Percentiles rank a stretch among this genome's conserved stretches.
phyloP scores from a whole-genome alignment of 1,139 yeast species.

The Yamadazyma dendronema region DNA sequence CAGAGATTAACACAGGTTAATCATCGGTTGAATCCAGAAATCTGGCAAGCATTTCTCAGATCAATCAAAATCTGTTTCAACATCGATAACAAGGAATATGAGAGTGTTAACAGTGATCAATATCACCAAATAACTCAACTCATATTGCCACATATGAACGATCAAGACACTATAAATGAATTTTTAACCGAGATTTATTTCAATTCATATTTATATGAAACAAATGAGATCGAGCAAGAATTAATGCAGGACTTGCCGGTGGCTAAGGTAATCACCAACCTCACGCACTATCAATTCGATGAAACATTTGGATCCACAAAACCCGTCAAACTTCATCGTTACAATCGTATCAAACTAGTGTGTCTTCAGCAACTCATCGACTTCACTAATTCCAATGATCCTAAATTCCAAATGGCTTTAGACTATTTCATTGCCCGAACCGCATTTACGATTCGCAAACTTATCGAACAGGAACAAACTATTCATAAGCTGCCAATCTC shows the following conservation, averaged over 20 bases:
- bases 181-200: constrained; percentile 37
- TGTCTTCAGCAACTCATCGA: constrained; percentile 35
- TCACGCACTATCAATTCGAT: constrained; percentile 25
- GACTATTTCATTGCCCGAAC: constrained; percentile 28
- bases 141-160: constrained; percentile 38
- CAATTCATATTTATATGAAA: constrained; percentile 37
- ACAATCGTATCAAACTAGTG: constrained; percentile 26
- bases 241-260: constrained; percentile 12
- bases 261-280: constrained; percentile 15
- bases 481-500: constrained; percentile 33
- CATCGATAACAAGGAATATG: constrained; percentile 33
- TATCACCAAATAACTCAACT: constrained; percentile 42
- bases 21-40: constrained; percentile 18
- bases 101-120: constrained; percentile 46
- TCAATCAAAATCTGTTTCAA: constrained; percentile 44
- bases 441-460: constrained; percentile 34
- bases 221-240: constrained; percentile 28
- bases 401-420: constrained; percentile 22
- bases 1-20: constrained; percentile 13
- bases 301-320: constrained; percentile 34
- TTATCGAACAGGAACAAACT: constrained; percentile 33
- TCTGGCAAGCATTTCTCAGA: constrained; percentile 48
- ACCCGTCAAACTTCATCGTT: constrained; percentile 21
- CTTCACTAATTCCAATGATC: constrained; percentile 17
- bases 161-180: constrained; percentile 31